Evolutionary conservation across 2,329 filamentous ascomycete genomes (phyloP).

Genomic region (Pseudogymnoascus sp.): DNA sequence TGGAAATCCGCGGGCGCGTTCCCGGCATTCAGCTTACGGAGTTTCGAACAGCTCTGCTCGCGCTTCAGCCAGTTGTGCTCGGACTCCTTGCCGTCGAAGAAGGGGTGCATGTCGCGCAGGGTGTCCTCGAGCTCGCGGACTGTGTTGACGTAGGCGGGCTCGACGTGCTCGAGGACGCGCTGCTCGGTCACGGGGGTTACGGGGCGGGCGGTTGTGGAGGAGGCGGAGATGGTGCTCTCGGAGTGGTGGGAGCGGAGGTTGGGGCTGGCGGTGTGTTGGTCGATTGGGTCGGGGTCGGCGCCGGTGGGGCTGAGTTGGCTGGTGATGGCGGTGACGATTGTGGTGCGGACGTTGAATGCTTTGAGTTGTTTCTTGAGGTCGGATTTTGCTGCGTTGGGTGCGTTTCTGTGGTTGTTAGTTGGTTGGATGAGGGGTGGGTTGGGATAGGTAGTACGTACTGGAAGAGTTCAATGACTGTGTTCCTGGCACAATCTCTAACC

Average conservation of each 20-base stretch:
- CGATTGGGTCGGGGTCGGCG: slow-evolving; percentile 20
- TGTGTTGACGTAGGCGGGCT: slow-evolving; percentile 77
- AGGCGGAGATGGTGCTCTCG: not conserved
- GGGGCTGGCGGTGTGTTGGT: not conserved
- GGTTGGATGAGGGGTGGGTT: not conserved
- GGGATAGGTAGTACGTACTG: slow-evolving; percentile 41
- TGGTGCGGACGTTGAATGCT: slow-evolving; percentile 74
- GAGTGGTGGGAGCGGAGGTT: not conserved
- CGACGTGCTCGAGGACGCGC: slow-evolving; percentile 56
- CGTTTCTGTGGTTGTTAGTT: slow-evolving; percentile 44
- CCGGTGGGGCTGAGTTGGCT: slow-evolving; percentile 56
- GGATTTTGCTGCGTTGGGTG: slow-evolving; percentile 74
- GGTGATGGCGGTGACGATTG: slow-evolving; percentile 75
- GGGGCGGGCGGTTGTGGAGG: slow-evolving; percentile 33
- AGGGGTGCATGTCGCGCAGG: slow-evolving; percentile 69
- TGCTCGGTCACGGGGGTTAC: slow-evolving; percentile 56
- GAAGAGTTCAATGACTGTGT: slow-evolving; percentile 79
- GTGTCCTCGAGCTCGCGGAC: slow-evolving; percentile 81
- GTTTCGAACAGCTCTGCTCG: slow-evolving; percentile 69
- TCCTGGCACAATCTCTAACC: slow-evolving; percentile 78
- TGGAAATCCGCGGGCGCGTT: slow-evolving; percentile 75
- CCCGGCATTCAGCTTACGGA: slow-evolving; percentile 72
- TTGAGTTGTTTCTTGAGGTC: slow-evolving; percentile 83
- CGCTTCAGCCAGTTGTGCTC: slow-evolving; percentile 87
- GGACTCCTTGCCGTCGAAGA: slow-evolving; percentile 75